These are phyloP conservation scores for Trametes villosa DNA, from an alignment of 768 basidiomycete genomes.

Conservation along the genomic window DNA sequence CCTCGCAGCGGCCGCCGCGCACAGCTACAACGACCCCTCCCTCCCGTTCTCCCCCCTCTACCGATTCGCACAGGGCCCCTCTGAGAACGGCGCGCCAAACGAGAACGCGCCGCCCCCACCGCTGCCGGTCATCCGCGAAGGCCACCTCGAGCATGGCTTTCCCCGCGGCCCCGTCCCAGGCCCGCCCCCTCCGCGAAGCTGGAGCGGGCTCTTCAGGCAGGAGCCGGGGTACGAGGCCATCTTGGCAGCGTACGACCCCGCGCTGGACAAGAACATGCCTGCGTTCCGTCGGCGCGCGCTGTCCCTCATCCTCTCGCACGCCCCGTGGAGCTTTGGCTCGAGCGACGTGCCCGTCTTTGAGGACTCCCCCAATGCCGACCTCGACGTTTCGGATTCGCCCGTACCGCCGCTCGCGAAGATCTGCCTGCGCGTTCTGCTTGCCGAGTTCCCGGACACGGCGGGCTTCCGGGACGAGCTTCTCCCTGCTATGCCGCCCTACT, in stretches of 20 bases:
- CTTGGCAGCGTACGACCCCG: neutral
- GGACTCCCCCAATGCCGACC: neutral
- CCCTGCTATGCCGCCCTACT: slow-evolving; percentile 59
- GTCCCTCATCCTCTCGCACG: slow-evolving; percentile 50
- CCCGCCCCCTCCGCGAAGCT: slow-evolving; percentile 54
- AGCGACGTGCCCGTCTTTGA: slow-evolving; percentile 18
- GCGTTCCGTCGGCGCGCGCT: slow-evolving; percentile 62
- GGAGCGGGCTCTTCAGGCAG: slow-evolving; percentile 44
- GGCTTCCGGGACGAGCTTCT: slow-evolving; percentile 53
- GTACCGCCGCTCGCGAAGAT: slow-evolving; percentile 59
- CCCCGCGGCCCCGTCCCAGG: slow-evolving; percentile 32
- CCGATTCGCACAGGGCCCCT: slow-evolving; percentile 6
- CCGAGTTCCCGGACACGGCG: slow-evolving; percentile 30
- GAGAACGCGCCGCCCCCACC: slow-evolving; percentile 16
- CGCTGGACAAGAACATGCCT: slow-evolving; percentile 27
- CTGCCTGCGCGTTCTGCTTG: slow-evolving; percentile 57
- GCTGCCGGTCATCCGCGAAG: slow-evolving; percentile 21
- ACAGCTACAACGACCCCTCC: slow-evolving; percentile 46
- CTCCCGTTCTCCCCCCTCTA: slow-evolving; percentile 49
- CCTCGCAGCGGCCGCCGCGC: slow-evolving; percentile 6
- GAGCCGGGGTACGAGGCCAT: slow-evolving; percentile 25
- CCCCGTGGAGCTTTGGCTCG: slow-evolving; percentile 23
- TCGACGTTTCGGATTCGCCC: slow-evolving; percentile 4
- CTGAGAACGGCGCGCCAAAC: neutral
- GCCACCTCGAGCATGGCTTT: slow-evolving; percentile 25